These are phyloP conservation scores for Hippophae tibetana DNA, from an alignment of 306 rosid species.

Conservation along the genomic window DNA sequence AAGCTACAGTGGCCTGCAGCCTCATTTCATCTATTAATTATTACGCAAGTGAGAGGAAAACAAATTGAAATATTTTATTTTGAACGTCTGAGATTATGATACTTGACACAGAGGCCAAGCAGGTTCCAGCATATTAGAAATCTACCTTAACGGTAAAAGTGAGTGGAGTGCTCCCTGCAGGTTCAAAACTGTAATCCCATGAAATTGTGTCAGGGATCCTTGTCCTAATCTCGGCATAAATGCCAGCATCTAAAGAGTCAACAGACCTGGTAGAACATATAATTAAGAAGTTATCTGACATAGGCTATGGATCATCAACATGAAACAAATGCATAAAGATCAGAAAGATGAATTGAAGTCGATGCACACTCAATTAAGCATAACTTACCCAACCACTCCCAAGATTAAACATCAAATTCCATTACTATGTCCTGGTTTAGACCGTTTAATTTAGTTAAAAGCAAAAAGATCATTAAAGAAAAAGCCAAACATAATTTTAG, in stretches of 20 bases:
- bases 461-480: too few species aligned
- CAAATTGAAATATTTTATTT: too few species aligned
- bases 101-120: neutral
- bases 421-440: too few species aligned
- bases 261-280: slow-evolving; percentile 46
- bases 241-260: slow-evolving; percentile 63
- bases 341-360: neutral
- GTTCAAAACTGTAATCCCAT: slow-evolving; percentile 93
- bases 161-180: slow-evolving; percentile 72
- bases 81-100: too few species aligned
- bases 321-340: neutral
- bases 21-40: too few species aligned
- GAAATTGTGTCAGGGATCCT: slow-evolving; percentile 82
- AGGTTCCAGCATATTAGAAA: neutral
- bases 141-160: slow-evolving; percentile 79
- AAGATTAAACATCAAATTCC: too few species aligned
- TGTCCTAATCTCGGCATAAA: slow-evolving; percentile 90
- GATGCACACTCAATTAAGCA: too few species aligned
- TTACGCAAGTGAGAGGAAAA: too few species aligned
- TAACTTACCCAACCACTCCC: too few species aligned
- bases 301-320: neutral
- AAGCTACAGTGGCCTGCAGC: too few species aligned
- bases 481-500: too few species aligned
- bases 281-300: neutral
- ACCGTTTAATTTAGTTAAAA: too few species aligned